These are phyloP conservation scores for Aspergillus japonicus DNA, from an alignment of 2,329 filamentous ascomycete species.

Conservation along the genomic window DNA sequence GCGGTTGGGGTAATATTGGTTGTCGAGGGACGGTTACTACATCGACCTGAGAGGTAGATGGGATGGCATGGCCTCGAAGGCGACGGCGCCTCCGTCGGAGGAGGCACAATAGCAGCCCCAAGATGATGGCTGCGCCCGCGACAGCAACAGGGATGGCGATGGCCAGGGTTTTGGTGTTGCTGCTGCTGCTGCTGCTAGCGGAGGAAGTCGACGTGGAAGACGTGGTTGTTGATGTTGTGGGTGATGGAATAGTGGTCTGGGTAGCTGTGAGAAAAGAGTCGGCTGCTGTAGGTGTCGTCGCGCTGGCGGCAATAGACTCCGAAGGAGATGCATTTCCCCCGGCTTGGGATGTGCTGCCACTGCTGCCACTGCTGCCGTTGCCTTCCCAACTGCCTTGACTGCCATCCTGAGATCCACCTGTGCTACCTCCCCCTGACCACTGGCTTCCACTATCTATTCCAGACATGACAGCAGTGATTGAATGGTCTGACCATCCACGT, in stretches of 20 bases:
- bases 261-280: background rate
- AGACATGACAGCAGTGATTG: background rate
- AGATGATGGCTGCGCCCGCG: conserved; percentile 27
- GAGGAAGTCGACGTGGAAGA: background rate
- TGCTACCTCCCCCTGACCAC: background rate
- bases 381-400: background rate
- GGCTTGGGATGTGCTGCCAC: background rate
- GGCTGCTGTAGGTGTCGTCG: background rate
- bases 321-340: background rate
- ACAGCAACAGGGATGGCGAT: conserved; percentile 36
- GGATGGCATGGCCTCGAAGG: conserved; percentile 2
- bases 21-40: conserved; percentile 6
- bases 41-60: conserved; percentile 5
- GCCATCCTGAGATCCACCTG: background rate
- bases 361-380: background rate
- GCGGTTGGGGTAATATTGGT: background rate
- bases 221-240: background rate
- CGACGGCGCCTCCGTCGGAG: conserved; percentile 22
- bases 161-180: conserved; percentile 18
- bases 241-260: background rate
- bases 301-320: background rate
- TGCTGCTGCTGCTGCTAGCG: background rate
- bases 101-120: conserved; percentile 27
- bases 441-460: background rate
- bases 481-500: background rate